Evolutionary conservation across 306 rosid genomes (phyloP).

Genomic region (Echinosophora koreensis): DNA sequence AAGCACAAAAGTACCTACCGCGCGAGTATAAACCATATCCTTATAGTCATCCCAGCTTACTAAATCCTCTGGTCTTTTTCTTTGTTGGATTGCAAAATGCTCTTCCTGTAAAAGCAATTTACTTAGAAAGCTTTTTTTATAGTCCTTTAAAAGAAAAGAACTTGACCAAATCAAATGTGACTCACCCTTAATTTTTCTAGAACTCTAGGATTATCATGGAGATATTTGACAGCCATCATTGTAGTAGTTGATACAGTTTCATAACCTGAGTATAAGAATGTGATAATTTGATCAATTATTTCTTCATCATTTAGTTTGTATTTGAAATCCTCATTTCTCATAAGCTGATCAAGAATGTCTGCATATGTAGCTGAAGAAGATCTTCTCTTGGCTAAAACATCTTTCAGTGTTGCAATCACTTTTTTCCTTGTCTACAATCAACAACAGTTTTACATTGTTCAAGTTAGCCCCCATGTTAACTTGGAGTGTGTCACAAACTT

Average conservation of each 20-base stretch:
- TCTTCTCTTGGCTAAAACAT: conserved; percentile 65
- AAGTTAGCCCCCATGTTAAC: not conserved
- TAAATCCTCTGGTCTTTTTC: conserved; percentile 57
- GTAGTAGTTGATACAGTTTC: conserved; percentile 88
- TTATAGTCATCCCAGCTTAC: conserved; percentile 73
- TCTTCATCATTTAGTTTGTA: conserved; percentile 70
- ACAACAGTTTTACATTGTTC: not conserved
- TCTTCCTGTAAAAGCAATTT: conserved; percentile 61
- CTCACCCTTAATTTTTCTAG: conserved; percentile 69
- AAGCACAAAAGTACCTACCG: conserved; percentile 53
- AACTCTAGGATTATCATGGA: conserved; percentile 73
- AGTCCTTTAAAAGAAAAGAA: not conserved
- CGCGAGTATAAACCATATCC: conserved; percentile 68
- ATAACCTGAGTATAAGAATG: conserved; percentile 79
- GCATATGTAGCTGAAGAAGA: conserved; percentile 47
- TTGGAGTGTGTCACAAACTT: not conserved
- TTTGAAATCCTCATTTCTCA: conserved; percentile 57
- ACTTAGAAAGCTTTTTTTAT: not conserved
- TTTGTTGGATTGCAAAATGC: conserved; percentile 67
- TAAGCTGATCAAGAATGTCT: conserved; percentile 65
- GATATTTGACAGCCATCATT: conserved; percentile 85
- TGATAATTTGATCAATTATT: conserved; percentile 69
- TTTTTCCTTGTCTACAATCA: conserved; percentile 64
- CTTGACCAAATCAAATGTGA: not conserved
- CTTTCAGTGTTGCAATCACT: conserved; percentile 51